Evolutionary conservation across 768 basidiomycete genomes (phyloP).

Genomic region (Hericium alpestre): DNA sequence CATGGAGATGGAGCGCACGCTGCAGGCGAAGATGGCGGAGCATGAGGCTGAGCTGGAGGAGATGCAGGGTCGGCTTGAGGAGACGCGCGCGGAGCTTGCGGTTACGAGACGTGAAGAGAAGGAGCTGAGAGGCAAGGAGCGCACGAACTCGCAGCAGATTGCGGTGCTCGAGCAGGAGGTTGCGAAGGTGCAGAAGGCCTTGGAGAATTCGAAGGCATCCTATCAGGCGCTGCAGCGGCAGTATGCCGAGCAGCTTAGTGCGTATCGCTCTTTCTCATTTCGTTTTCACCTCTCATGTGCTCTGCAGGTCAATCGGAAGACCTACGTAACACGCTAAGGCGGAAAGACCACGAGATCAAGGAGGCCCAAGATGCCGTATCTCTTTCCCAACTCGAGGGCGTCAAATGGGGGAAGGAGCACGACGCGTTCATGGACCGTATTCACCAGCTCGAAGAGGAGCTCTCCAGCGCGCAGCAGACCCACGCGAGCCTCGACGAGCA

Average conservation of each 20-base stretch:
- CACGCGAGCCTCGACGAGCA: slow-evolving; percentile 77
- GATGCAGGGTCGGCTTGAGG: slow-evolving; percentile 67
- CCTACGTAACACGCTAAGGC: slow-evolving; percentile 62
- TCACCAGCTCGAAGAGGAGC: slow-evolving; percentile 57
- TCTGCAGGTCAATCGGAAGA: slow-evolving; percentile 62
- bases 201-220: slow-evolving; percentile 63
- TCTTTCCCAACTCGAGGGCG: slow-evolving; percentile 54
- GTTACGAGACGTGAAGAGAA: slow-evolving; percentile 87
- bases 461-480: slow-evolving; percentile 57
- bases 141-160: slow-evolving; percentile 58
- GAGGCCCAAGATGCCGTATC: slow-evolving; percentile 47
- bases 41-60: slow-evolving; percentile 82
- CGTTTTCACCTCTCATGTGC: background rate
- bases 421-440: slow-evolving; percentile 66
- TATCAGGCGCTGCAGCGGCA: slow-evolving; percentile 76
- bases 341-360: slow-evolving; percentile 65
- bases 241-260: slow-evolving; percentile 81
- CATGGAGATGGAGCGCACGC: slow-evolving; percentile 58
- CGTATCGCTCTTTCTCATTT: slow-evolving; percentile 20
- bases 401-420: slow-evolving; percentile 58
- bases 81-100: slow-evolving; percentile 63
- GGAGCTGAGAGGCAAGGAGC: slow-evolving; percentile 81
- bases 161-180: slow-evolving; percentile 68
- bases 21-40: slow-evolving; percentile 57
- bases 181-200: slow-evolving; percentile 55